Conservation (phyloP, 257 asterid species). For the Hygrophila difformis region DNA sequence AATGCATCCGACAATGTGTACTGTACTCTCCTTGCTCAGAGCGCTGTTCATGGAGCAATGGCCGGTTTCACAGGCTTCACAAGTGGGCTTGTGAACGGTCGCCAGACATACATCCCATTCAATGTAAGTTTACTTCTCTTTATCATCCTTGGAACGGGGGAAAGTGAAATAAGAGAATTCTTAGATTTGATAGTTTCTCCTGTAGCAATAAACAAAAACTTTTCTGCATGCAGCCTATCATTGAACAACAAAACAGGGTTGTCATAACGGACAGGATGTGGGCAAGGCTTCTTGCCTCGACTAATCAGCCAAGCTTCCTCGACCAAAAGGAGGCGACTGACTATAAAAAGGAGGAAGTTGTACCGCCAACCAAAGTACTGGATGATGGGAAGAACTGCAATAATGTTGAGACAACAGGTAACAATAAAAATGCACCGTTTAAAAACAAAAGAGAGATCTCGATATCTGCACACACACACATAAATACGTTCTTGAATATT, state of each 20-base stretch:
- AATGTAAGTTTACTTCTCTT: conserved; percentile 45
- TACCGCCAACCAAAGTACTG: conserved; percentile 25
- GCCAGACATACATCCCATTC: conserved; percentile 60
- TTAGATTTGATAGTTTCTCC: too few species aligned
- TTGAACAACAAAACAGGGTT: conserved; percentile 48
- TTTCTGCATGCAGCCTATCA: conserved; percentile 47
- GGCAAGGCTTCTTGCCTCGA: conserved; percentile 68
- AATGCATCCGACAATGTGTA: too few species aligned
- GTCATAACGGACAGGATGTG: conserved; percentile 75
- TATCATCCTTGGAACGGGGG: too few species aligned
- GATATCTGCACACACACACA: conserved; percentile 11
- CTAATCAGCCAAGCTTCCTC: conserved; percentile 66
- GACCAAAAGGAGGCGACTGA: conserved; percentile 23
- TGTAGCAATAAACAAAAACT: too few species aligned
- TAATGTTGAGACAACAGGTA: conserved; percentile 24
- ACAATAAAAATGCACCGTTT: too few species aligned
- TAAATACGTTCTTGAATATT: too few species aligned
- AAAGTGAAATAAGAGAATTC: too few species aligned
- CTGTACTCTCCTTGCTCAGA: conserved; percentile 75
- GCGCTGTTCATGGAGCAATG: conserved; percentile 84
- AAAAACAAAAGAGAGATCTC: too few species aligned
- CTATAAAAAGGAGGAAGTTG: conserved; percentile 21
- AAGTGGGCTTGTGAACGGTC: conserved; percentile 55
- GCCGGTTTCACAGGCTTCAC: conserved; percentile 66
- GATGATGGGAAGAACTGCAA: conserved; percentile 28